Base-by-base conservation (phyloP, 2,329 filamentous ascomycete genomes). In the Fusarium circinatum region DNA sequence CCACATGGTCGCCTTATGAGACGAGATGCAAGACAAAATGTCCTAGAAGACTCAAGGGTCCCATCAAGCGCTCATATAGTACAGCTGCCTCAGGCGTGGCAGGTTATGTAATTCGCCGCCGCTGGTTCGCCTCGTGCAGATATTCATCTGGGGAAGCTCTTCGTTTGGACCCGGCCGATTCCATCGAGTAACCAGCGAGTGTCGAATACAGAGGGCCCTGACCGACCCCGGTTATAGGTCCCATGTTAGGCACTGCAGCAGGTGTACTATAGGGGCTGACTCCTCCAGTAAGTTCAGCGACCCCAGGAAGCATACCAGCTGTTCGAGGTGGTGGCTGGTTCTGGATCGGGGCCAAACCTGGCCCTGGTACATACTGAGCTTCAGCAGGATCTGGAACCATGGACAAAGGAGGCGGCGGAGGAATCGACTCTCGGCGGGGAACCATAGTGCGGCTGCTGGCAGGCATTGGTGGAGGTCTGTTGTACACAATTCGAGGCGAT, bases 231-330 rank as follows among this genome's bases (percentile, higher is more conserved):
- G 51, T 80, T 34, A 72, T 68, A 20, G 74, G 54, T 22, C 76
- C 73, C 34, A 75, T 62, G 44, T 78, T 83, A 7, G 84, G 81
- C 13, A 86, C 44, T 45, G 78, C 74, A 5, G 75, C 71, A 9
- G 88, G 87, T n/a, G 87, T 88, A 72, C 83, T 88, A 78, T 91
- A 91, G 2, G 89, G 88, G 71, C 87, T 90, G 38, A 91, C 84
- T 18, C 90, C 90, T 1, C 89, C 91, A 5, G 90, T 92, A 75
- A 92, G 85, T 78, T 92, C 90, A 41, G 88, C 87, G 22, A 92
- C 85, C 57, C 89, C 86, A 4, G 90, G 90, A n/a, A 92, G 82
- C 70, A 88, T 83, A 1, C 83, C 86, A 11, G 82, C 82, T n/a
- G 82, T 81, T 34, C 82, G 79, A 13, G 81, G 80, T 36, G 82